phyloP scores from a whole-genome alignment of 2,329 filamentous ascomycete species.

The Beauveria varroae region DNA sequence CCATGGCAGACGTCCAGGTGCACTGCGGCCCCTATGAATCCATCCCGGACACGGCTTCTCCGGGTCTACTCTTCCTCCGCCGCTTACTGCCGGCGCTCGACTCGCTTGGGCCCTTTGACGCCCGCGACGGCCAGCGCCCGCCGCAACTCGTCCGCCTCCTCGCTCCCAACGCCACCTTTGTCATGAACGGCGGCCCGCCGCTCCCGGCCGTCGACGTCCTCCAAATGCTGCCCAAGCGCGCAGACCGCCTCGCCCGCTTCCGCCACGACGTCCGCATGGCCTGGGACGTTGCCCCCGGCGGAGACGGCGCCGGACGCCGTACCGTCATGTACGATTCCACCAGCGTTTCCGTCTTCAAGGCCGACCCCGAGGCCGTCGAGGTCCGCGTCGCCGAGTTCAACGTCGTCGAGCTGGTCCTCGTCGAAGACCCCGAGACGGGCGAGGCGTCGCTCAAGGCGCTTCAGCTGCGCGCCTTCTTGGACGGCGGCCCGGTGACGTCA shows the following conservation, averaged over 20 bases:
- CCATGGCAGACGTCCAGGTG: constrained; percentile 8
- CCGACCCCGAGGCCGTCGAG: constrained; percentile 8
- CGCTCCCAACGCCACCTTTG: constrained; percentile 11
- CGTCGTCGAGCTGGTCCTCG: constrained; percentile 6
- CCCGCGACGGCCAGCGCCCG: neutral
- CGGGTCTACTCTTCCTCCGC: constrained; percentile 14
- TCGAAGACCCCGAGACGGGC: neutral
- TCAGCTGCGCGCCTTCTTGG: constrained; percentile 8
- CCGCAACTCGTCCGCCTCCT: constrained; percentile 5
- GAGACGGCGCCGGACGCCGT: constrained; percentile 1
- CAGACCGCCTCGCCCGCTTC: constrained; percentile 3
- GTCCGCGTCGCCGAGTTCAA: constrained; percentile 11
- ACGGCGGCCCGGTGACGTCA: constrained; percentile 10
- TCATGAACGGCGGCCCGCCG: constrained; percentile 10
- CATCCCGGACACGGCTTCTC: constrained; percentile 10
- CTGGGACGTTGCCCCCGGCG: constrained; percentile 3
- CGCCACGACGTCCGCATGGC: constrained; percentile 11
- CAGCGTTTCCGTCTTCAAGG: constrained; percentile 5
- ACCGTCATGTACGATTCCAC: constrained; percentile 13
- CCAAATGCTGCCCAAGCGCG: constrained; percentile 10
- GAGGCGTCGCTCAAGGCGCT: neutral
- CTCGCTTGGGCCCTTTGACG: constrained; percentile 12
- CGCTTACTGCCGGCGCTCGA: constrained; percentile 13
- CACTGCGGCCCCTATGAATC: constrained; percentile 5
- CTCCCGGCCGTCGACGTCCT: constrained; percentile 9